Percentiles rank a stretch among this genome's conserved stretches.
These are phyloP conservation scores for Insectozyma bohioensis DNA, from an alignment of 1,139 yeast genomes.

Conservation along the genomic window DNA sequence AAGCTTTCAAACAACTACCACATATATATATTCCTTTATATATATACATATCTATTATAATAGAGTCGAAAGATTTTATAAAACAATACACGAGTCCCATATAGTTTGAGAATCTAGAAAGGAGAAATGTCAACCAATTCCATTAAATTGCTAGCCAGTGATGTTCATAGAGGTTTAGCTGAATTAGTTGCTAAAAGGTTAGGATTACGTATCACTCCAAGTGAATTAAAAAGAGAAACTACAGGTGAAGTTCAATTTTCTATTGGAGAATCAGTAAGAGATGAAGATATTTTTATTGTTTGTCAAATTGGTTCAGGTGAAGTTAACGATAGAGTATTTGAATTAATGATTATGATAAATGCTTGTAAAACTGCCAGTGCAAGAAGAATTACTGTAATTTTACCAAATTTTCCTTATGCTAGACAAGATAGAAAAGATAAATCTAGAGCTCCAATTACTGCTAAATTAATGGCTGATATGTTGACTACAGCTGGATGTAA, in stretches of 20 bases:
- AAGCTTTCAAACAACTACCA: no score
- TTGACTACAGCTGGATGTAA: constrained; percentile 78
- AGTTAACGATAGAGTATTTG: constrained; percentile 71
- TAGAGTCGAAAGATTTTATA: no score
- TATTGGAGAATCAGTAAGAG: constrained; percentile 89
- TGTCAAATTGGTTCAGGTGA: constrained; percentile 86
- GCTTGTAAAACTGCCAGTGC: constrained; percentile 82
- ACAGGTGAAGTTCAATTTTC: constrained; percentile 73
- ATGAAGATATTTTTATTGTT: constrained; percentile 93
- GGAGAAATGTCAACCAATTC: constrained; percentile 87
- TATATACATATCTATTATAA: no score
- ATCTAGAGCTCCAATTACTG: constrained; percentile 80
- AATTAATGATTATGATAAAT: constrained; percentile 66
- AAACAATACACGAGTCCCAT: no score
- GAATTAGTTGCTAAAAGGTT: constrained; percentile 67
- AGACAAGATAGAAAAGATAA: constrained; percentile 83
- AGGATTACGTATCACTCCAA: constrained; percentile 59
- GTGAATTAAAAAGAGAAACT: constrained; percentile 68
- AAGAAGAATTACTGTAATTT: constrained; percentile 72
- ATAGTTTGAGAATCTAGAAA: no score
- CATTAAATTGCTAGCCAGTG: constrained; percentile 84
- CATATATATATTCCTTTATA: no score
- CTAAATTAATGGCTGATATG: constrained; percentile 73
- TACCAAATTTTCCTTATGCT: constrained; percentile 81
- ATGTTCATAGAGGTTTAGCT: constrained; percentile 88